phyloP scores from a whole-genome alignment of 192 early-diverging fungal species.

The Umbelopsis ramanniana region DNA sequence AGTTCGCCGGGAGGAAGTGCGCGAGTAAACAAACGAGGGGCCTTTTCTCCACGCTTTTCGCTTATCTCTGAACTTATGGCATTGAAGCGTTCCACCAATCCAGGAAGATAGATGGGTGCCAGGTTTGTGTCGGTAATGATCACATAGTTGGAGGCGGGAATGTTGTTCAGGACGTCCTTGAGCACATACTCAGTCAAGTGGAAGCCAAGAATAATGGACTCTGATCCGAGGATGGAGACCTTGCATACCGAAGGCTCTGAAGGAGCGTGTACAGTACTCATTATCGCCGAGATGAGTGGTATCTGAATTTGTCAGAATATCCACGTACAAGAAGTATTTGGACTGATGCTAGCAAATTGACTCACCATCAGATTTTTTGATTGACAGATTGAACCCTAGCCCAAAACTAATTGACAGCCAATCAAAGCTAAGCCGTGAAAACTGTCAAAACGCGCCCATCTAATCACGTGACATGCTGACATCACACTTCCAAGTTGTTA shows the following conservation, averaged over 20 bases:
- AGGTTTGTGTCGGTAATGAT: slow-evolving; percentile 89
- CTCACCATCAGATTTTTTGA: slow-evolving; percentile 22
- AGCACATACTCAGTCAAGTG: slow-evolving; percentile 76
- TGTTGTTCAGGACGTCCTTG: slow-evolving; percentile 69
- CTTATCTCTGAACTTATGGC: slow-evolving; percentile 28
- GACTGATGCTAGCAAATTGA: not conserved
- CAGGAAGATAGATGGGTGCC: slow-evolving; percentile 70
- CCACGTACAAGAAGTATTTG: not conserved
- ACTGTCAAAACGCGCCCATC: too few species aligned
- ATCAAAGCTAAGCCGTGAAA: not conserved
- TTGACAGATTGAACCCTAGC: slow-evolving; percentile 20
- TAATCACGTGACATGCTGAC: not conserved
- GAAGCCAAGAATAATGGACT: slow-evolving; percentile 88
- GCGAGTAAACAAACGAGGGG: slow-evolving; percentile 70
- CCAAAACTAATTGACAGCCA: not conserved
- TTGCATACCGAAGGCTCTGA: slow-evolving; percentile 57
- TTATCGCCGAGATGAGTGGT: slow-evolving; percentile 4
- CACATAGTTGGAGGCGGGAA: slow-evolving; percentile 83
- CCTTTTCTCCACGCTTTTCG: not conserved
- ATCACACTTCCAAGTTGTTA: not conserved
- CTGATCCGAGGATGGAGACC: slow-evolving; percentile 86
- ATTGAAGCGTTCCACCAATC: slow-evolving; percentile 60
- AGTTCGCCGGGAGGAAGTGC: slow-evolving; percentile 86
- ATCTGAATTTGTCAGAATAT: not conserved
- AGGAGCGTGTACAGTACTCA: slow-evolving; percentile 17